Base-by-base conservation (phyloP, 306 rosid genomes). In the Coriaria nepalensis region DNA sequence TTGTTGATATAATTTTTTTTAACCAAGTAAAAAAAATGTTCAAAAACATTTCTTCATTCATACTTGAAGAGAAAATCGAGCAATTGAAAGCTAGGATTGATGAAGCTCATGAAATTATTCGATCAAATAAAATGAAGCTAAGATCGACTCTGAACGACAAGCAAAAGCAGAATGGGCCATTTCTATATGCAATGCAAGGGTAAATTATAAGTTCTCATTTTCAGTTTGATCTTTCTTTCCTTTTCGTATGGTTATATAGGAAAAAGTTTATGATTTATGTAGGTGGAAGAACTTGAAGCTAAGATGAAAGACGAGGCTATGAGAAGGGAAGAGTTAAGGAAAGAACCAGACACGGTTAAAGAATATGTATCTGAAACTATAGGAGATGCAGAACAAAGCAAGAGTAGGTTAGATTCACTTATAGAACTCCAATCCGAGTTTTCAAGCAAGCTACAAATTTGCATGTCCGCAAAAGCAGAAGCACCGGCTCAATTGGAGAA, bases 141-240 rank as follows among this genome's bases (percentile, higher is more conserved):
- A 71, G 61, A 80, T 67, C 0, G 66, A 56, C 43, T 15, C 43
- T 39, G 78, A 73, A 10, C 75, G 71, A 52, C 75, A 49, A 5
- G 43, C 75, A 13, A 83, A 76, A 76, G 96, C 96, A 7, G 73
- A 78, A 68, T 70, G 92, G 79, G 75, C 78, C 46, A 73, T 87
- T 65, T 62, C 56, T 56, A 59, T 87, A 52, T 75, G 87, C 68
- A 72, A 57, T 46, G 59, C 49, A 6, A 56, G 83, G 77, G 96
- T 80, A 75, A 50, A 35, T 15, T 43, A 49, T 34, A 11, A 37
- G 9, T 2, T 39, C 38, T 8, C 48, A 4, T 33, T 11, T 10
- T 29, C 41, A 38, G 42, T 37, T 49, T 48, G n/a, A 13, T 11
- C 6, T 0, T 29, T 38, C 38, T 10, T 37, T 42, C 35, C 43